Evolutionary conservation across 225 moss, liverwort and hornwort genomes (phyloP).

Genomic region (Climacium dendroides): DNA sequence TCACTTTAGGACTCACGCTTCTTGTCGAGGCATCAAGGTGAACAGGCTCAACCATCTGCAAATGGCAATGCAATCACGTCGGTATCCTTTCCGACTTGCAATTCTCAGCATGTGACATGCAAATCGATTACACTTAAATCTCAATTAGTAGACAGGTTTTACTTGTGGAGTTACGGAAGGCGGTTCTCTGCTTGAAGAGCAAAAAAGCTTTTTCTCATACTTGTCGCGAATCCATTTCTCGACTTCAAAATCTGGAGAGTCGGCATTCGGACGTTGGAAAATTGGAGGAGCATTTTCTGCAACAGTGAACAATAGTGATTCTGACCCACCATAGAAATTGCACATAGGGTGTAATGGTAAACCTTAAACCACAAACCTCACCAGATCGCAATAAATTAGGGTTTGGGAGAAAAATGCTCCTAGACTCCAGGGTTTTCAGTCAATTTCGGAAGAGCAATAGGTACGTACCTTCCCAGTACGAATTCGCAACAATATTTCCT

Average conservation of each 20-base stretch:
- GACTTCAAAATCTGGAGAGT: slow-evolving; percentile 37
- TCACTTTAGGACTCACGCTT: slow-evolving; percentile 3
- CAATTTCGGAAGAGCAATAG: neutral
- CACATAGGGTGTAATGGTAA: neutral
- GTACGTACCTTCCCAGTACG: slow-evolving; percentile 46
- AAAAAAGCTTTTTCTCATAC: slow-evolving; percentile 51
- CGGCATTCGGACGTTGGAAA: slow-evolving; percentile 33
- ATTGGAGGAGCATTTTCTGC: slow-evolving; percentile 49
- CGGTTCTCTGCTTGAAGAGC: slow-evolving; percentile 17
- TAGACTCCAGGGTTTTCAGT: neutral
- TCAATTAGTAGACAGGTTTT: neutral
- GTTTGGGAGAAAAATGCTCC: no score
- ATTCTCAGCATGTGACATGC: neutral
- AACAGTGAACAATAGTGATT: neutral
- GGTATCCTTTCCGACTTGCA: neutral
- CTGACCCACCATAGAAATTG: neutral
- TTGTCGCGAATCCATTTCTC: slow-evolving; percentile 70
- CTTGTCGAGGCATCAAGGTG: neutral
- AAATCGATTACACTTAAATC: neutral
- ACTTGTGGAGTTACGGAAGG: slow-evolving; percentile 16
- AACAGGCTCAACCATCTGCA: neutral
- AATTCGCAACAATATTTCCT: slow-evolving; percentile 45
- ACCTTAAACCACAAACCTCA: neutral
- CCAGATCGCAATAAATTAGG: neutral
- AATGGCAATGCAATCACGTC: neutral